Evolutionary conservation across 139 green algal species (phyloP), one percentile per base, ranked within the genome.

Genomic region (Nannochloris sp.): DNA sequence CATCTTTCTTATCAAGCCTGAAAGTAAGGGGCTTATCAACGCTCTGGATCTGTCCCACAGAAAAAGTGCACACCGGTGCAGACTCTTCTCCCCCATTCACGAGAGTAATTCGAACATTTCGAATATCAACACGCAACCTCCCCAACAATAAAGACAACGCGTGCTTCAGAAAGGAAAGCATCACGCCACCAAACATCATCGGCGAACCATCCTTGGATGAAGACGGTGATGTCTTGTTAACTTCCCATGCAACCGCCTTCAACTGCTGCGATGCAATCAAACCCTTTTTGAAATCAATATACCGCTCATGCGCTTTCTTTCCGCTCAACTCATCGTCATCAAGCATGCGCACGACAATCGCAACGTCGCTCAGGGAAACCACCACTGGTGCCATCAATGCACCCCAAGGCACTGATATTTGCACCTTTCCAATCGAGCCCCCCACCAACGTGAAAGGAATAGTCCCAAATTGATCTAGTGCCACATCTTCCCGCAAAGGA

Each of bases 191-290:
- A n/a, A 46, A 48, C 33, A 40, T 40, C 44, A 29, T 57, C 53
- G 44, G 57, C 50, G 49, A 64, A 25, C 55, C 46, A 29, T 64
- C 55, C 17, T 11, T 28, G 30, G 14, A 51, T 49, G 26, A 14
- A 28, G 26, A 4, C 16, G 17, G 16, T 11, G 17, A 20, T 8
- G 16, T 11, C 16, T 23, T 53, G 16, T 23, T 11, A 17, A 37
- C 50, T 45, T 43, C 51, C 2, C 28, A 36, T 2, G 60, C 49
- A 12, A 66, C 29, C 25, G 5, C 36, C 10, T 75, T 68, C 16
- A 87, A 73, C 78, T 92, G 82, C 14, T 79, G 74, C 11, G 82
- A 84, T n/a, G 85, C 84, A 29, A 91, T 70, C 69, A 84, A 68
- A 1, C 81, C 86, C 44, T 85, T 79, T 73, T 92, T 93, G 31